Base-by-base conservation (phyloP, 192 early-diverging fungal genomes). In the Coemansia sp. region DNA sequence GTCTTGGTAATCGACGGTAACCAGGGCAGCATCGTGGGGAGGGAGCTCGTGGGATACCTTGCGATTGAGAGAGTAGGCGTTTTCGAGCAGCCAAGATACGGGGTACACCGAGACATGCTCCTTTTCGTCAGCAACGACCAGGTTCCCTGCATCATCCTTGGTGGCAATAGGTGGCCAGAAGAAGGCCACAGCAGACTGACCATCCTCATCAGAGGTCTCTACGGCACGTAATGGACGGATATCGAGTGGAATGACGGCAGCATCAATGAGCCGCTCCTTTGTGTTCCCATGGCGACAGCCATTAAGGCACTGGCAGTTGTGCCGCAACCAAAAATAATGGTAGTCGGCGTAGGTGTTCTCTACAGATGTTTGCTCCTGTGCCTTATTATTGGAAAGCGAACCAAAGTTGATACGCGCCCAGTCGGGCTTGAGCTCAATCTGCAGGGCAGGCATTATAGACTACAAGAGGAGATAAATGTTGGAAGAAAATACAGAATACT, bases 301-400 rank as follows among this genome's bases (percentile, higher is more conserved):
- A 36, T 46, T 51, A 8, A 78, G 60, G 44, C 75, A 78, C 3
- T 40, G 75, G 57, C 75, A 78, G 64, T 78, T 78, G 50, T 78
- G 75, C 1, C 75, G 75, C 13, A 78, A 58, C 75, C 75, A 78
- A 39, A 73, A 78, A 60, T 72, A 78, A 48, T 78, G 75, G 33
- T 51, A 78, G 50, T 78, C 75, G 8, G 75, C 70, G 37, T 58
- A 37, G 19, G 30, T 20, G 14, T 28, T 47, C 28, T 28, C 46
- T 8, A 38, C 24, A n/a, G n/a, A n/a, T n/a, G n/a, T n/a, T n/a
- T n/a, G n/a, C n/a, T n/a, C n/a, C n/a, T n/a, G n/a, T n/a, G n/a
- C n/a, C n/a, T n/a, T n/a, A n/a, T n/a, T n/a, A n/a, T n/a, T n/a
- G n/a, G n/a, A n/a, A n/a, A n/a, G n/a, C 0, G 37, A 32, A 7